Evolutionary conservation across 2,329 filamentous ascomycete species (phyloP).

Genomic region (Colletotrichum trifolii): DNA sequence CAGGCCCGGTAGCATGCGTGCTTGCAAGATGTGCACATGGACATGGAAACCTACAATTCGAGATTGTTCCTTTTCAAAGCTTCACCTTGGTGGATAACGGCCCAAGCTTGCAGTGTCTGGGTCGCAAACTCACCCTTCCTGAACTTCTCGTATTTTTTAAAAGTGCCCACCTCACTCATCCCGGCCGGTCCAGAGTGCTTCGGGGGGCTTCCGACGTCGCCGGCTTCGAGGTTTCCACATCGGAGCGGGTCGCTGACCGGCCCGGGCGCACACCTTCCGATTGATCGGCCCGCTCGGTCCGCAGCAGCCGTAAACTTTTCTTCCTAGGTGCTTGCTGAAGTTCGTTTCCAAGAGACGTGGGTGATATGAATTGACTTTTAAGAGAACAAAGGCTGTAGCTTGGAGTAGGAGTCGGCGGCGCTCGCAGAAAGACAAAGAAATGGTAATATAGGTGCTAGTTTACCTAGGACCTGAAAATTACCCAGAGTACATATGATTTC

Average conservation of each 20-base stretch:
- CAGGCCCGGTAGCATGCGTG: not conserved
- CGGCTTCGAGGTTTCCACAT: not conserved
- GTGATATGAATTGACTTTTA: no score
- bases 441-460: no score
- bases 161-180: not conserved
- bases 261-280: slow-evolving; percentile 11
- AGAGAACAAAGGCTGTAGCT: no score
- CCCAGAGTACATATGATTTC: no score
- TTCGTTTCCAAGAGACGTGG: no score
- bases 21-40: no score
- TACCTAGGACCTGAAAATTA: no score
- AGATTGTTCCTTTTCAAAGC: no score
- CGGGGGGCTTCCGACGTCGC: slow-evolving; percentile 2
- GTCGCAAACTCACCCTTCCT: not conserved
- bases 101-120: not conserved
- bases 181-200: not conserved
- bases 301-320: not conserved
- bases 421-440: no score
- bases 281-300: slow-evolving; percentile 12
- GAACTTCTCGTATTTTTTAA: not conserved
- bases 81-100: not conserved
- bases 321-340: no score
- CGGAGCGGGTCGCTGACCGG: slow-evolving; percentile 21
- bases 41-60: no score
- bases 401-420: no score